phyloP scores from a whole-genome alignment of 2,329 filamentous ascomycete genomes.

The Rhynchosporium graminicola region DNA sequence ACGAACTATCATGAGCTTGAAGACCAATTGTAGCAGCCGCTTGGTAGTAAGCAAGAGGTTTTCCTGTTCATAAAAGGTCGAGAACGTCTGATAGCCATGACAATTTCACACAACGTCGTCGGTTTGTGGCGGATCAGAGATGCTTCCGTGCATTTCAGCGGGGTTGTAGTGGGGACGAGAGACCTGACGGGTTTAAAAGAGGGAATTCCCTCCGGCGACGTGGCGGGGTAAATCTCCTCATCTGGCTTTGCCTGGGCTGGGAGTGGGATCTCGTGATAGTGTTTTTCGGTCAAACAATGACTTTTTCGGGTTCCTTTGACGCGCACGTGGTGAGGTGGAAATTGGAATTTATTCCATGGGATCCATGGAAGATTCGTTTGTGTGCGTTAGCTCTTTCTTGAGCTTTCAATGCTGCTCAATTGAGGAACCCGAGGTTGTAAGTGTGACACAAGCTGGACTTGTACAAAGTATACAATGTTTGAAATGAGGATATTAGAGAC shows the following conservation, averaged over 20 bases:
- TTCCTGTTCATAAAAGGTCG: neutral
- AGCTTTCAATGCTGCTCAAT: too few relatives aligned
- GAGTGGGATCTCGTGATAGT: too few relatives aligned
- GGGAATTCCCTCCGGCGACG: conserved; percentile 1
- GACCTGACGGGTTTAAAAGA: neutral
- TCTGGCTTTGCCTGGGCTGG: neutral
- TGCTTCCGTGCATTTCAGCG: neutral
- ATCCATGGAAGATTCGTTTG: too few relatives aligned
- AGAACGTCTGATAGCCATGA: neutral
- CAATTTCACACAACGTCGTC: neutral
- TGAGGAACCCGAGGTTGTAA: too few relatives aligned
- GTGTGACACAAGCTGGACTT: too few relatives aligned
- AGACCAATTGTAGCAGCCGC: neutral
- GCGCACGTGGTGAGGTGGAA: neutral
- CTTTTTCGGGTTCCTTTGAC: neutral
- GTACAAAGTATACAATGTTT: too few relatives aligned
- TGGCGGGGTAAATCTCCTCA: conserved; percentile 2
- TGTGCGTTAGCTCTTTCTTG: too few relatives aligned
- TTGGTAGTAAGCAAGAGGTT: neutral
- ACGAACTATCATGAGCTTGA: neutral
- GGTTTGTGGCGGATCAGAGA: neutral
- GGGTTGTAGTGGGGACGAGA: neutral
- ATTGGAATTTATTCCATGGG: too few relatives aligned
- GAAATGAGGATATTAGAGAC: too few relatives aligned
- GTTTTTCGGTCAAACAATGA: neutral